Conservation (phyloP, 257 asterid species). For the Penstemon davidsonii region DNA sequence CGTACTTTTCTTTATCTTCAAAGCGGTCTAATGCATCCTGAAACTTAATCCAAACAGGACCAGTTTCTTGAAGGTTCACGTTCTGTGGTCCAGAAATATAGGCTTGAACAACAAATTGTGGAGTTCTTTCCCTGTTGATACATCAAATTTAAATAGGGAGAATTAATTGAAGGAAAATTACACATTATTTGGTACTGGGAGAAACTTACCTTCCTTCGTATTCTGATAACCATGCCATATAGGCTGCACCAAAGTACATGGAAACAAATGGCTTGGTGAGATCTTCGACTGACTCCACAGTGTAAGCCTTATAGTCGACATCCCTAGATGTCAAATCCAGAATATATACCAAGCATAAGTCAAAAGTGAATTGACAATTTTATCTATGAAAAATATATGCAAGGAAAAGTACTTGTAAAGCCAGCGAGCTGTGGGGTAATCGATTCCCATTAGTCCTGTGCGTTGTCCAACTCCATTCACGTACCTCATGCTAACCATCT, state of each 20-base stretch:
- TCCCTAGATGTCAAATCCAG: slow-evolving; percentile 53
- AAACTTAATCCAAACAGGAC: slow-evolving; percentile 64
- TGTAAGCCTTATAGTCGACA: slow-evolving; percentile 65
- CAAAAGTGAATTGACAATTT: neutral
- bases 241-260: slow-evolving; percentile 96
- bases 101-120: slow-evolving; percentile 79
- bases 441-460: slow-evolving; percentile 93
- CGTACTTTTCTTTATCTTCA: slow-evolving; percentile 53
- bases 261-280: slow-evolving; percentile 86
- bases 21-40: slow-evolving; percentile 62
- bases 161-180: neutral
- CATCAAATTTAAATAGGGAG: neutral
- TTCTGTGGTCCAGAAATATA: slow-evolving; percentile 84
- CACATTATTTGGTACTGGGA: neutral
- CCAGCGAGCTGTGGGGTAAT: slow-evolving; percentile 93
- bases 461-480: slow-evolving; percentile 82
- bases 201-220: slow-evolving; percentile 79
- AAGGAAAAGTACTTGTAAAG: slow-evolving; percentile 63
- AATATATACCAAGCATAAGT: slow-evolving; percentile 12
- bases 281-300: slow-evolving; percentile 75
- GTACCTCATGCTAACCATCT: slow-evolving; percentile 83
- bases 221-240: slow-evolving; percentile 77
- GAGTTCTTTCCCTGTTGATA: slow-evolving; percentile 65
- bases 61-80: slow-evolving; percentile 69
- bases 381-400: slow-evolving; percentile 1